These are phyloP conservation scores for Neonectria punicea DNA, from an alignment of 2,329 filamentous ascomycete genomes.

Conservation along the genomic window DNA sequence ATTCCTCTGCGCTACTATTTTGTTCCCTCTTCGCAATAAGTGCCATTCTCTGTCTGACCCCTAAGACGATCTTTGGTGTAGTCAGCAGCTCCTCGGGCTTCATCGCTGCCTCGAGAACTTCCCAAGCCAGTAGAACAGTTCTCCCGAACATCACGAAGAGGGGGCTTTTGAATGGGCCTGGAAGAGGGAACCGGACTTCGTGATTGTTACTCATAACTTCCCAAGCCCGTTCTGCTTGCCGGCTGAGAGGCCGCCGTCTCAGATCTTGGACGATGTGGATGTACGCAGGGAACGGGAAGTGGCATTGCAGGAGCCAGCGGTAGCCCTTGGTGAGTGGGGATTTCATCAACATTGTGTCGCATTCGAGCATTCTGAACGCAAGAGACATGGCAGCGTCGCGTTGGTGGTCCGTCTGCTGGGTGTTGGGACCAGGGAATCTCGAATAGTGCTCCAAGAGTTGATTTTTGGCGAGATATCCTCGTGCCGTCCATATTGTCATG, in stretches of 20 bases:
- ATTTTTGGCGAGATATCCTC: constrained; percentile 58
- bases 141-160: constrained; percentile 4
- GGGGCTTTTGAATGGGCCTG: background rate
- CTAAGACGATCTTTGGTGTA: background rate
- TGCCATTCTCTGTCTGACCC: background rate
- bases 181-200: constrained; percentile 28
- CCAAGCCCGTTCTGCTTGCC: constrained; percentile 46
- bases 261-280: constrained; percentile 52
- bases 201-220: constrained; percentile 46
- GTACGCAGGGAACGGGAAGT: constrained; percentile 55
- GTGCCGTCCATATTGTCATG: constrained; percentile 51
- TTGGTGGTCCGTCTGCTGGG: constrained; percentile 40
- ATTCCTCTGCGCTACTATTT: too few relatives aligned
- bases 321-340: constrained; percentile 48
- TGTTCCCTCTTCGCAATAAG: background rate
- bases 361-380: constrained; percentile 50
- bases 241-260: constrained; percentile 33
- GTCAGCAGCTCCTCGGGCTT: background rate
- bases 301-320: constrained; percentile 49
- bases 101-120: background rate
- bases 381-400: constrained; percentile 44
- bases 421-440: constrained; percentile 30
- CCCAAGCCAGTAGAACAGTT: constrained; percentile 12
- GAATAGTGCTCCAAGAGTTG: constrained; percentile 62
- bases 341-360: constrained; percentile 47